Evolutionary conservation across 208 protist species (phyloP), one percentile per base, ranked within the genome.

Genomic region (Wallacemonas sp.): DNA sequence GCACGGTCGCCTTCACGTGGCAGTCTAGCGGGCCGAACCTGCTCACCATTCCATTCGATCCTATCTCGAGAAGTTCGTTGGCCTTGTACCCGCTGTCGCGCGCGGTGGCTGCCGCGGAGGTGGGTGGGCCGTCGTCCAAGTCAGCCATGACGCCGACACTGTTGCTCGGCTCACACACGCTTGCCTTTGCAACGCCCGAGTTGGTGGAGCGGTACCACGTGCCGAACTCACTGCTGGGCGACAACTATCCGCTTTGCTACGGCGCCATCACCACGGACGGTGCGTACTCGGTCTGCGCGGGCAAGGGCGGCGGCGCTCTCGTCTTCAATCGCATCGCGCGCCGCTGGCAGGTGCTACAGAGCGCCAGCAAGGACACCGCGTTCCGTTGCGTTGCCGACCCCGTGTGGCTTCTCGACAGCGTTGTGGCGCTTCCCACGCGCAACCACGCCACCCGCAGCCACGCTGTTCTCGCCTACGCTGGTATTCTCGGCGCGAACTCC

Each of bases 241-340:
- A 77, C n/a, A 81, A 85, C 66, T 87, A 72, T 41, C 84, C 87
- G 1, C 46, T 94, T 19, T 72, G 56, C 2, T 84, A 82, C 65
- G 88, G 74, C 39, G 73, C 83, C 27, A 68, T 90, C 23, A 85
- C 83, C 14, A 63, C 54, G 29, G 72, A 84, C 41, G 88, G 88
- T 1, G 62, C 46, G 48, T 64, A 52, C 32, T 29, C 88, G 8
- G 77, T 72, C 9, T 80, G 83, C 52, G 72, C 77, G 6, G 83
- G 89, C 30, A 67, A 52, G 19, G 58, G 58, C 36, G 86, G 86
- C 17, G 62, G 74, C 48, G 64, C 74, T 11, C 21, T 86, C 1
- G 9, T 58, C 3, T 85, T 85, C 61, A 67, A 76, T 62, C 70
- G 82, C 23, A 38, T 65, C 12, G 41, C 67, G 33, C 71, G 74